Evolutionary conservation across 306 rosid species (phyloP), one percentile per base, ranked within the genome.

Genomic region (Oemleria cerasiformis): DNA sequence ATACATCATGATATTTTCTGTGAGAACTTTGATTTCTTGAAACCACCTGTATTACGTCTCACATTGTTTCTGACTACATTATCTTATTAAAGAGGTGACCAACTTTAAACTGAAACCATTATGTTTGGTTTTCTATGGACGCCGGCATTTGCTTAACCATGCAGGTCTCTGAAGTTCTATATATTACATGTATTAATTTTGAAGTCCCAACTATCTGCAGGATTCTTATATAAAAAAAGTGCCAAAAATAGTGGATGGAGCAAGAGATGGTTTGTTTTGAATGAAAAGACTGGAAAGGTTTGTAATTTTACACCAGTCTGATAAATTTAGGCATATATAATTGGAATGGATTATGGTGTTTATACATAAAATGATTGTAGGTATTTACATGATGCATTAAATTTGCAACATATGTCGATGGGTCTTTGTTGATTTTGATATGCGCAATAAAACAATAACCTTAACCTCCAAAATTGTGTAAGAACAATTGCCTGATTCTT

Each of bases 221-320:
- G 99, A 42, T 94, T 83, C 83, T 63, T 94, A 65, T 79, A 83
- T 64, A 94, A 94, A 88, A 94, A 86, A 85, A 94, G 99, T 81
- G 88, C 85, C 65, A 94, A 94, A 86, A 89, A 91, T 70, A 89
- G 82, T 79, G 99, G 92, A 9, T 94, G 99, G 99, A 91, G 87
- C 86, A 83, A 87, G 79, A 87, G 97, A 70, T 94, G 99, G 99
- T 94, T 94, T 87, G 99, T 91, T 71, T 82, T 94, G 72, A 94
- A 94, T 77, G 96, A 83, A 82, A 94, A 94, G 85, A 87, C 96
- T 2, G 98, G 98, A 73, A 94, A 94, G 98, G 98, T 94, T 51
- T 75, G 88, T 77, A 54, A 49, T 36, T 53, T 23, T 77, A 45
- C 74, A 50, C 38, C 44, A 8, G 54, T 72, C 53, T 15, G 12